phyloP scores from a whole-genome alignment of 2,329 filamentous ascomycete species.

The Leptodontidium sp. region DNA sequence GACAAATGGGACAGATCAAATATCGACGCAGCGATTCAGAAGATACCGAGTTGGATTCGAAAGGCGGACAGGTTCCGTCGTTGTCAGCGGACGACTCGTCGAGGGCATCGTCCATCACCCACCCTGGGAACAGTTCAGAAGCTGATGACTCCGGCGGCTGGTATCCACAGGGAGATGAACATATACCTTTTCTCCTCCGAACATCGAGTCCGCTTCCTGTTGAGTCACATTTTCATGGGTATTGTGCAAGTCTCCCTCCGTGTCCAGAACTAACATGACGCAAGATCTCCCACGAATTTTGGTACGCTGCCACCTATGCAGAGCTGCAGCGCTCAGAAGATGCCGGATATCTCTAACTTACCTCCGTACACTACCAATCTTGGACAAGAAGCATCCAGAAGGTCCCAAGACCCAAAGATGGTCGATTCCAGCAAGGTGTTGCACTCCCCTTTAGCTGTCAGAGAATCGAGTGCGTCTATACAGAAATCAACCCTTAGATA shows the following conservation, averaged over 20 bases:
- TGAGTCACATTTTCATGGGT: not conserved
- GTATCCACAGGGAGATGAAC: not conserved
- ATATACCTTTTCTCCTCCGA: not conserved
- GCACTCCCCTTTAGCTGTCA: not conserved
- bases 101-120: conserved; percentile 20
- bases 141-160: not conserved
- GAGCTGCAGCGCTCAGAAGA: too few relatives aligned
- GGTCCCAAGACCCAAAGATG: not conserved
- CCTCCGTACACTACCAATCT: too few relatives aligned
- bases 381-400: too few relatives aligned
- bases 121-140: conserved; percentile 16
- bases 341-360: too few relatives aligned
- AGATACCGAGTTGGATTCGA: conserved; percentile 11
- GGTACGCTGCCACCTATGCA: too few relatives aligned
- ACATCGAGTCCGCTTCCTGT: not conserved
- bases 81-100: conserved; percentile 18
- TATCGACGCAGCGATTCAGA: not conserved
- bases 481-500: conserved; percentile 17
- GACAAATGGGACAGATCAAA: too few relatives aligned
- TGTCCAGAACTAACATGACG: too few relatives aligned
- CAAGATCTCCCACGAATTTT: too few relatives aligned
- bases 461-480: conserved; percentile 5
- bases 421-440: too few relatives aligned
- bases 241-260: too few relatives aligned
- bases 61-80: conserved; percentile 13